Percentiles rank a stretch among this genome's conserved stretches.
Conservation (phyloP, 768 basidiomycete genomes). For the Porpolomopsis calyptriformis region DNA sequence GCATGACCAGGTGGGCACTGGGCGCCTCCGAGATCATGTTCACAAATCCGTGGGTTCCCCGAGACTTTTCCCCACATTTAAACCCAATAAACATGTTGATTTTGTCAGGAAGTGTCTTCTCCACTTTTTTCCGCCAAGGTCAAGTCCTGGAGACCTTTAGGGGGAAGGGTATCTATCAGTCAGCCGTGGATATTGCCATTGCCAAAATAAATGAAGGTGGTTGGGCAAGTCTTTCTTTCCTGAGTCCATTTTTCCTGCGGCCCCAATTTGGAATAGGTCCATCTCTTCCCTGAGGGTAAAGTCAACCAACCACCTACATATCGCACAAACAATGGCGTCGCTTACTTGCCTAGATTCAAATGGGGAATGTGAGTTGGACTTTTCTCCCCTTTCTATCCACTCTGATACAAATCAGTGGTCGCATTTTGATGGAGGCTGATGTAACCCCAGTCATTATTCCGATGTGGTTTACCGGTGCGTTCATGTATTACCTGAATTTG, state of each 20-base stretch:
- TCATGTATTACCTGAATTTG: background rate
- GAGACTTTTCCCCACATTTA: conserved; percentile 4
- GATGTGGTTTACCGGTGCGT: conserved; percentile 81
- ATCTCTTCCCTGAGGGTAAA: conserved; percentile 85
- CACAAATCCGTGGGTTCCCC: conserved; percentile 65
- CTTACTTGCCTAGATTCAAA: conserved; percentile 68
- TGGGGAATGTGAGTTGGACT: conserved; percentile 78
- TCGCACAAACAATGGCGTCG: conserved; percentile 30
- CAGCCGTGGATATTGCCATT: conserved; percentile 76
- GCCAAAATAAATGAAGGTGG: conserved; percentile 67
- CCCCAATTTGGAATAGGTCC: conserved; percentile 44
- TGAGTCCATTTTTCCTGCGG: background rate
- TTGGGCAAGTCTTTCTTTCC: conserved; percentile 53
- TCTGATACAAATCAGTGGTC: conserved; percentile 41
- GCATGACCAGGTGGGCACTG: conserved; percentile 77
- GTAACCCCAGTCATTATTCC: conserved; percentile 75
- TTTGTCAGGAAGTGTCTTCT: conserved; percentile 53
- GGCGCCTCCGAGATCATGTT: conserved; percentile 93
- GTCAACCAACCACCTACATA: conserved; percentile 65
- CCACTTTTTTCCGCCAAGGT: conserved; percentile 76
- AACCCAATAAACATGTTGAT: conserved; percentile 5
- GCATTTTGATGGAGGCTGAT: conserved; percentile 57
- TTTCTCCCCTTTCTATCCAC: conserved; percentile 4
- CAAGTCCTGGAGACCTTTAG: conserved; percentile 90
- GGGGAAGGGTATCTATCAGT: conserved; percentile 82